These are phyloP conservation scores for Pseudonitzschia multistriata DNA, from an alignment of 108 stramenopile species.

Conservation along the genomic window DNA sequence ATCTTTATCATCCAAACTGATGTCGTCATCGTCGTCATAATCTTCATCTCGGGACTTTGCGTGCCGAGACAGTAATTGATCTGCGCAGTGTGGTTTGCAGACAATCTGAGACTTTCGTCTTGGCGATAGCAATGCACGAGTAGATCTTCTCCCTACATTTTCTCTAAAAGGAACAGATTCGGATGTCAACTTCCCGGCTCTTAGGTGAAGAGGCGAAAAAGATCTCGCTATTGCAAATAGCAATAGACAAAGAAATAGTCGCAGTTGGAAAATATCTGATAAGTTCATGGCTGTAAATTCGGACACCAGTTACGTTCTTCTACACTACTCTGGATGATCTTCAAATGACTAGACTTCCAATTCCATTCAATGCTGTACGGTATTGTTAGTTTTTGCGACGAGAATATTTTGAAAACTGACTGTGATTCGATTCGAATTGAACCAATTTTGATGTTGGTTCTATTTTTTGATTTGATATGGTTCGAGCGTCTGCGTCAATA, in stretches of 20 bases:
- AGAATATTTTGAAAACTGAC: no score
- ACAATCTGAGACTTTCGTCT: background rate
- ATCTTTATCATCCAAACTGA: slow-evolving; percentile 40
- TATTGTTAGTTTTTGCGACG: no score
- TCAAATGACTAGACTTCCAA: no score
- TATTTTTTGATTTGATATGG: no score
- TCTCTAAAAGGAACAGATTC: background rate
- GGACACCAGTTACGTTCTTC: no score
- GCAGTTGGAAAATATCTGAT: background rate
- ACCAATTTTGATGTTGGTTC: no score
- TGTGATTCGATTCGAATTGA: no score
- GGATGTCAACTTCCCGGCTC: background rate
- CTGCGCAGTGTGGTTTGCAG: background rate
- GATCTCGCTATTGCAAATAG: background rate
- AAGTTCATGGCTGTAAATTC: no score
- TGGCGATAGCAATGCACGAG: background rate
- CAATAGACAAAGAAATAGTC: background rate
- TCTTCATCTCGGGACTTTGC: slow-evolving; percentile 24
- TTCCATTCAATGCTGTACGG: no score
- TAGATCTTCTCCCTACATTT: background rate
- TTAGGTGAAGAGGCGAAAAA: background rate
- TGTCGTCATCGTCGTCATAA: slow-evolving; percentile 44
- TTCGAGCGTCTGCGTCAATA: no score
- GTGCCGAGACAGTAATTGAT: background rate
- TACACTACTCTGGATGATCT: no score